Conservation (phyloP, 805 yeast genomes). For the Kluyveromyces siamensis region DNA sequence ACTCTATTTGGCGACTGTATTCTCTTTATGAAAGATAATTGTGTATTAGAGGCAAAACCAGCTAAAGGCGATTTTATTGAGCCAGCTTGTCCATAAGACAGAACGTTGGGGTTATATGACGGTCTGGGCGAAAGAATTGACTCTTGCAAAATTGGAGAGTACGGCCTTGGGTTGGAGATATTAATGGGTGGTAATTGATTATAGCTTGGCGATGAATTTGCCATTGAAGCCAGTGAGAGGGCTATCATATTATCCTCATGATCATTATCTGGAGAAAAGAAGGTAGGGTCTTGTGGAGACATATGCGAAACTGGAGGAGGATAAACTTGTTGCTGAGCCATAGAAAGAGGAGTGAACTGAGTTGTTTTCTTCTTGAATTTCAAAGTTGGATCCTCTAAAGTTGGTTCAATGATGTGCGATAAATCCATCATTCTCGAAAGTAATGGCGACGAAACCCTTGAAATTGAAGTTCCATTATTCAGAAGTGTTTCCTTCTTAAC, state of each 20-base stretch:
- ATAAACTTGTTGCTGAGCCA: conserved; percentile 3
- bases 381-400: conserved; percentile 28
- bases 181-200: conserved; percentile 19
- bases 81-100: conserved; percentile 13
- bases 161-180: conserved; percentile 9
- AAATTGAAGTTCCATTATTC: conserved; percentile 11
- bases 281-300: neutral
- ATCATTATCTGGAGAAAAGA: conserved; percentile 14
- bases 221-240: conserved; percentile 28
- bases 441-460: conserved; percentile 28
- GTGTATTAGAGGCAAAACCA: conserved; percentile 13
- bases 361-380: conserved; percentile 17
- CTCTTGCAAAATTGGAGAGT: conserved; percentile 8
- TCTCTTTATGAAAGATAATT: conserved; percentile 20
- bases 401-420: conserved; percentile 30
- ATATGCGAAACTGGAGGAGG: conserved; percentile 1
- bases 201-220: conserved; percentile 28
- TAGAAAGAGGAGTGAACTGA: conserved; percentile 3
- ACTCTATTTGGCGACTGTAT: conserved; percentile 27
- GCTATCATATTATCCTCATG: conserved; percentile 29
- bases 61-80: conserved; percentile 6
- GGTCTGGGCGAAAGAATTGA: conserved; percentile 18
- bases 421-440: conserved; percentile 30
- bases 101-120: conserved; percentile 15
- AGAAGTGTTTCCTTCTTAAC: conserved; percentile 1